Conservation (phyloP, 2,329 filamentous ascomycete genomes). For the Rhinocladiella mackenziei region DNA sequence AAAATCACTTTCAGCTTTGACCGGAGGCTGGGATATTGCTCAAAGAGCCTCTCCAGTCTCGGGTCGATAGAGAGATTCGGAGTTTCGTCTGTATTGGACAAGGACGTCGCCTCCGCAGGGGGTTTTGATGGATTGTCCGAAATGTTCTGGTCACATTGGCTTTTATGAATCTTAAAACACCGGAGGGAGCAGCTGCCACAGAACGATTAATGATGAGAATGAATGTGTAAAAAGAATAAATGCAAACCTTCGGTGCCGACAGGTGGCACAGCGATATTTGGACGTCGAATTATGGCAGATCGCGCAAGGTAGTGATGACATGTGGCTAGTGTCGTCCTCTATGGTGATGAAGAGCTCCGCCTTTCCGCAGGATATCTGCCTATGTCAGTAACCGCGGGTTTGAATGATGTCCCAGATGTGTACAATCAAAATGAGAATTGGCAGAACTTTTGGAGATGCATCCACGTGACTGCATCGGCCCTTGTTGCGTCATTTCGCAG, state of each 20-base stretch:
- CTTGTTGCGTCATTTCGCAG: no score
- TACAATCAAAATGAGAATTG: no score
- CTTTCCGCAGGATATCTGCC: no score
- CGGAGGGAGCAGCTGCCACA: constrained; percentile 43
- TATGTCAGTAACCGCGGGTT: no score
- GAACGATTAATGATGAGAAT: constrained; percentile 9
- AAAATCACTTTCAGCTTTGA: constrained; percentile 43
- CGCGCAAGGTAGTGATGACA: constrained; percentile 25
- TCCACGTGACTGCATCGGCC: no score
- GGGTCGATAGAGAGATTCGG: no score
- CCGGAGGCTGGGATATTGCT: constrained; percentile 39
- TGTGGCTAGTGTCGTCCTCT: not conserved
- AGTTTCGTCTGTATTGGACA: no score
- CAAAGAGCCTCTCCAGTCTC: constrained; percentile 33
- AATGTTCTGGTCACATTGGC: constrained; percentile 37
- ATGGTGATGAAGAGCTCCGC: no score
- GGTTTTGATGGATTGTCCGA: not conserved
- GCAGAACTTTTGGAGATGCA: no score
- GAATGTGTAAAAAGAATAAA: constrained; percentile 1
- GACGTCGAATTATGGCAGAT: constrained; percentile 31
- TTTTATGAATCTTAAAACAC: constrained; percentile 45
- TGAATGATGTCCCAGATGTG: no score
- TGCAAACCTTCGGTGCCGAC: constrained; percentile 32
- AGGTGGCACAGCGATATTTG: constrained; percentile 35
- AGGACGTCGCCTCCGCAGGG: not conserved